These are phyloP conservation scores for Ophiosphaerella herpotricha DNA, from an alignment of 2,329 filamentous ascomycete genomes.

Conservation along the genomic window DNA sequence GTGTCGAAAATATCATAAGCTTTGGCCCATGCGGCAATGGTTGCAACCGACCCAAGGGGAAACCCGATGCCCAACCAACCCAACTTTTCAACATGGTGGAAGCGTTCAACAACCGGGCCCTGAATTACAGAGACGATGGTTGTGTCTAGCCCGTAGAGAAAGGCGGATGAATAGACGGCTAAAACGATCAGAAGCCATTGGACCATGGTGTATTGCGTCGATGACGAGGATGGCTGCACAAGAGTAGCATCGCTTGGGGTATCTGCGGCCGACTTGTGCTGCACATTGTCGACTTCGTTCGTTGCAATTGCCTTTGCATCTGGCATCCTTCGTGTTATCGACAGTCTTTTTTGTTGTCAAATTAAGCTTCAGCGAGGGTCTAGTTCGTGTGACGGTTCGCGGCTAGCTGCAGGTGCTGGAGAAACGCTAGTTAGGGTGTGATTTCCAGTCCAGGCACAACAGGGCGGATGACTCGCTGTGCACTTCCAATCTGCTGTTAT, in stretches of 20 bases:
- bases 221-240: not conserved
- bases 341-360: not conserved
- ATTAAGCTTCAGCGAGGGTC: constrained; percentile 1
- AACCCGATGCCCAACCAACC: constrained; percentile 38
- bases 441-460: not conserved
- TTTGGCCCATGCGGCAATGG: constrained; percentile 32
- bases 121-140: constrained; percentile 40
- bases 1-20: constrained; percentile 51
- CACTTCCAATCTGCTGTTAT: too few relatives aligned
- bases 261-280: not conserved
- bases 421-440: not conserved
- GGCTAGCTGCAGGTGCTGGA: not conserved
- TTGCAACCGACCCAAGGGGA: constrained; percentile 24
- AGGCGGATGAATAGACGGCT: constrained; percentile 4
- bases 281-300: too few relatives aligned
- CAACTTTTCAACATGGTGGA: constrained; percentile 32
- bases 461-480: not conserved
- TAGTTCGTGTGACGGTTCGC: not conserved
- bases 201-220: constrained; percentile 1
- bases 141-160: constrained; percentile 27
- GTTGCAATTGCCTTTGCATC: not conserved
- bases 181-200: constrained; percentile 5
- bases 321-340: not conserved
- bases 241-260: not conserved
- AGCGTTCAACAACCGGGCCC: constrained; percentile 25